Base-by-base conservation (phyloP, 2,329 filamentous ascomycete species). In the Diaporthe ilicicola region DNA sequence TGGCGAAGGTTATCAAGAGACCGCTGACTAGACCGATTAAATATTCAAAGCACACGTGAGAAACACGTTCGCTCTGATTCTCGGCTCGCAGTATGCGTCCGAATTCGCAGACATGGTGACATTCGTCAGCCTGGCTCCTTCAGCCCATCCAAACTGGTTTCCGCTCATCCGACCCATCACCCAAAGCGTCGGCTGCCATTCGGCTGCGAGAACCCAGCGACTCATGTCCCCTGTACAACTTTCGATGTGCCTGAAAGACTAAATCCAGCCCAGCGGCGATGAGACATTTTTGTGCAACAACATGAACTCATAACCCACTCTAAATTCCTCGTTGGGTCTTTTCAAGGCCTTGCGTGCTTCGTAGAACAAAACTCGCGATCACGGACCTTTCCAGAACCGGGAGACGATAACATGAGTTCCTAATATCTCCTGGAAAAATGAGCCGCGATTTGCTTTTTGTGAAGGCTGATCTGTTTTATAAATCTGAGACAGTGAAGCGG, bases 261-360 rank as follows among this genome's bases (percentile, higher is more conserved):
- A 17, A 17, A 3, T 48, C 39, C n/a, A 62, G n/a, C 19, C 34
- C 4, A 34, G 9, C 17, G 22, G 59, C 59, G 59, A 62, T 62
- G 48, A 62, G 59, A 6, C 6, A 5, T 48, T 34, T 29, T 12
- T 48, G 42, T 62, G 42, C 27, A 9, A 62, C 59, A 12, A 48
- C 24, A 48, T 62, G 59, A 29, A 62, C 32, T 62, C 42, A 62
- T 62, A 62, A 62, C 59, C 59, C 59, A 62, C 59, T 62, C 59
- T 32, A 19, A 34, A 2, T 22, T 10, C 42, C 10, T 48, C 24
- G 29, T 34, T 62, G 59, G 59, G 4, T n/a, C 24, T 15, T 48
- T 34, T 62, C 42, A 48, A 24, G 7, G 59, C 29, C 59, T 62
- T 62, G 59, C 59, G 59, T 62, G 59, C 27, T 62, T 48, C 59